A percentile compares a stretch with the other conserved stretches of the same genome.
These are phyloP conservation scores for Pulveroboletus sp. DNA, from an alignment of 768 basidiomycete species.

Conservation along the genomic window DNA sequence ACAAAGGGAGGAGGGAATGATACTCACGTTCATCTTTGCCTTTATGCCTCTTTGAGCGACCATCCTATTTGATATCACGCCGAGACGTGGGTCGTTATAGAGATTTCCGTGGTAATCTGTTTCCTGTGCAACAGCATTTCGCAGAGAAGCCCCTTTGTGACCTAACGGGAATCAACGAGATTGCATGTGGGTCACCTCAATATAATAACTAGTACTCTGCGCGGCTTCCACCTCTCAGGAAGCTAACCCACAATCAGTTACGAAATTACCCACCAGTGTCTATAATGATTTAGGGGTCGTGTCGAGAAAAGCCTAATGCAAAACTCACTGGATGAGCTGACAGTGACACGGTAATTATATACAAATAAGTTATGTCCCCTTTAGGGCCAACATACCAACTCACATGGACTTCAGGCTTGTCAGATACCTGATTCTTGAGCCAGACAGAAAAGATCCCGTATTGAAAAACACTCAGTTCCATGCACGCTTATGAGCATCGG, in stretches of 20 bases:
- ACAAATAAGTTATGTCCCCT: constrained; percentile 32
- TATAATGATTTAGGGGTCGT: not conserved
- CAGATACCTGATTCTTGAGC: constrained; percentile 51
- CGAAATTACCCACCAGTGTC: no score
- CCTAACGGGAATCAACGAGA: not conserved
- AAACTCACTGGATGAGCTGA: no score
- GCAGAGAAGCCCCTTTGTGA: not conserved
- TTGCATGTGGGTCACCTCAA: not conserved
- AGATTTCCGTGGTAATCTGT: not conserved
- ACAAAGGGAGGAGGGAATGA: not conserved
- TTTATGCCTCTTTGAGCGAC: not conserved
- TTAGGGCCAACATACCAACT: constrained; percentile 58
- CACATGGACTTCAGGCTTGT: constrained; percentile 63
- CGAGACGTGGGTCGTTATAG: constrained; percentile 1
- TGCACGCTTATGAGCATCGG: constrained; percentile 64
- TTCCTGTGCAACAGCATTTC: not conserved
- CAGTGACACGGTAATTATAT: not conserved
- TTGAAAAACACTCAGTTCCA: constrained; percentile 41
- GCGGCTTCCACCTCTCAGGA: no score
- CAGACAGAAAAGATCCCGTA: constrained; percentile 17
- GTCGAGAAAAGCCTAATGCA: not conserved
- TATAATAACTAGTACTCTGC: not conserved
- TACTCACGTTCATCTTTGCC: not conserved
- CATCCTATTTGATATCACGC: not conserved
- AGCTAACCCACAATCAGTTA: no score